Conservation (phyloP, 495 filamentous ascomycete genomes). For the Xylaria grammica region DNA sequence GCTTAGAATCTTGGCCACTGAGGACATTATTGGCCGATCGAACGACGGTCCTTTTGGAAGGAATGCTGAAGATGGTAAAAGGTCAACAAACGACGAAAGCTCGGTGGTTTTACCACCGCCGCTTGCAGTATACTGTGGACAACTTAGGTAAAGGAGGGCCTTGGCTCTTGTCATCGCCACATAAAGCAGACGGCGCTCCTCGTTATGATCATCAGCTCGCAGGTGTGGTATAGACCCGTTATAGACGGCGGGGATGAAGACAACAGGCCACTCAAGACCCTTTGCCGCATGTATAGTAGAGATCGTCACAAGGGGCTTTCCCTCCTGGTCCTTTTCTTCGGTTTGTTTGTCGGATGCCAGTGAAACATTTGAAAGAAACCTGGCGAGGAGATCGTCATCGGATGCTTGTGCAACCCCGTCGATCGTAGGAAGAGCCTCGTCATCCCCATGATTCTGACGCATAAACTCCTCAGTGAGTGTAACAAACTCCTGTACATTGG, state of each 20-base stretch:
- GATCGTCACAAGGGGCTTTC: slow-evolving; percentile 76
- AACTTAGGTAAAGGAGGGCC: slow-evolving; percentile 88
- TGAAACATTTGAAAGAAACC: slow-evolving; percentile 88
- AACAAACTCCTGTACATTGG: slow-evolving; percentile 88
- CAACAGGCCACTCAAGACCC: slow-evolving; percentile 95
- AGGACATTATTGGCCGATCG: slow-evolving; percentile 45
- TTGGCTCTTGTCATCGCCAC: slow-evolving; percentile 98
- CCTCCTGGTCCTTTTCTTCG: slow-evolving; percentile 61
- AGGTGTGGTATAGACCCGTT: slow-evolving; percentile 93
- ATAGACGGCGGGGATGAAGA: slow-evolving; percentile 92
- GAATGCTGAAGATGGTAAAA: slow-evolving; percentile 41
- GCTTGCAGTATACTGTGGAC: slow-evolving; percentile 57
- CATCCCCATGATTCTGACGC: slow-evolving; percentile 53
- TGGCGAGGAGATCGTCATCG: slow-evolving; percentile 71
- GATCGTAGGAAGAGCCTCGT: slow-evolving; percentile 76
- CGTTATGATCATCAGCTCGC: slow-evolving; percentile 86
- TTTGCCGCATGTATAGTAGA: slow-evolving; percentile 98
- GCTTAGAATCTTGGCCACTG: slow-evolving; percentile 47
- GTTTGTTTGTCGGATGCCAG: slow-evolving; percentile 77
- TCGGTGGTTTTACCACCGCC: slow-evolving; percentile 40
- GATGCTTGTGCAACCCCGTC: slow-evolving; percentile 75
- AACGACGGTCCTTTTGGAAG: slow-evolving; percentile 51
- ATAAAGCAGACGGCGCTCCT: slow-evolving; percentile 90
- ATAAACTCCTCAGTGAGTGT: slow-evolving; percentile 75
- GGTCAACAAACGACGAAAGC: slow-evolving; percentile 47